Evolutionary conservation across 768 basidiomycete species (phyloP), one percentile per base, ranked within the genome.

Genomic region (Naganishia vishniacii): DNA sequence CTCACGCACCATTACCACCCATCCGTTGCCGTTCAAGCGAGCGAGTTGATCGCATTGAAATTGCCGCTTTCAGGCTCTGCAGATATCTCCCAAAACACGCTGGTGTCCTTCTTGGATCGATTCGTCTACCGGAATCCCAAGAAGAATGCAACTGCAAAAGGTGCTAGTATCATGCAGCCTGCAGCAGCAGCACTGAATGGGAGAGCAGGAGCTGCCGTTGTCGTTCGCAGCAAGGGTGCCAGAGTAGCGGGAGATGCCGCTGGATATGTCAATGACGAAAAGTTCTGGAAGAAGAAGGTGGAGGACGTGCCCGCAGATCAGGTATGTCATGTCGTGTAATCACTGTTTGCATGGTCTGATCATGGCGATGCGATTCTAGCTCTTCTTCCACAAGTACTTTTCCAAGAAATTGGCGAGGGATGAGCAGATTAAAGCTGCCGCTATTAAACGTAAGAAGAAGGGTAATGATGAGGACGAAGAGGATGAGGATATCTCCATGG

Each of bases 81-180:
- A 0, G 93, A 98, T 72, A 86, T 99, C 49, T 86, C 89, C 11
- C 85, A 91, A 62, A 92, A 95, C 79, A 93, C 92, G 0, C 84
- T 97, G 25, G 86, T 89, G 0, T 89, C 92, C 71, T 97, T 99
- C 84, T 83, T 98, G 42, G 95, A 98, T 74, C 85, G 93, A 34
- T 97, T 98, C 79, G 89, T 97, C 45, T 97, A 91, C 81, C 90
- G 92, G 77, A 97, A 98, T 75, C 86, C 92, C 0, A 98, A 97
- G 80, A 80, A 81, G 67, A 86, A 87, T 70, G 67, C 78, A 1
- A 81, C 80, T 62, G 79, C 83, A 8, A 87, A 85, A 72, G 93
- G 92, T n/a, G 81, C 84, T 0, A 89, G 87, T 66, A 88, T 89
- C 61, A 98, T 98, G 95, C 94, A 99, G 78, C 91, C 91, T n/a